Evolutionary conservation across 345 rosid genomes (phyloP).

Genomic region (Populus euphratica): DNA sequence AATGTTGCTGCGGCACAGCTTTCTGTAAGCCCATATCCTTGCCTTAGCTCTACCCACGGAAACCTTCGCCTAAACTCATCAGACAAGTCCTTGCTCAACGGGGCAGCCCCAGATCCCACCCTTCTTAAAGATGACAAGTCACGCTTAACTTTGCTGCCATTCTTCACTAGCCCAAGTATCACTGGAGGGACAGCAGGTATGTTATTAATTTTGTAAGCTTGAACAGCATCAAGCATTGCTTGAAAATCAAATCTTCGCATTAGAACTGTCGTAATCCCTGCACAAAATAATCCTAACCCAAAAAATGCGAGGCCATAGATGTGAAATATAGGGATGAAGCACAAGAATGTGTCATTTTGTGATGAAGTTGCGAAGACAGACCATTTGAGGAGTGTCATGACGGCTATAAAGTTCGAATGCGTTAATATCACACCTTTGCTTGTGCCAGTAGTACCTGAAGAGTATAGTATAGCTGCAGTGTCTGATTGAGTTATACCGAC

Average conservation of each 20-base stretch:
- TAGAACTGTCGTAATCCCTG: slow-evolving; percentile 42
- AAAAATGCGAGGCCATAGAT: slow-evolving; percentile 61
- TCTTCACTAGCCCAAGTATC: slow-evolving; percentile 46
- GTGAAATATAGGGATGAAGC: slow-evolving; percentile 60
- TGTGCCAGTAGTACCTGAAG: slow-evolving; percentile 64
- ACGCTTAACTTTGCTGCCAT: slow-evolving; percentile 15
- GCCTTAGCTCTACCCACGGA: slow-evolving; percentile 61
- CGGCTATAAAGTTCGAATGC: slow-evolving; percentile 48
- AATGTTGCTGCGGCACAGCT: slow-evolving; percentile 41
- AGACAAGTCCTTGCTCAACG: slow-evolving; percentile 49
- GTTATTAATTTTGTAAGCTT: slow-evolving; percentile 45
- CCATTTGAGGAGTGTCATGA: slow-evolving; percentile 44
- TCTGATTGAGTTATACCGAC: slow-evolving; percentile 36
- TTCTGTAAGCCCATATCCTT: slow-evolving; percentile 63
- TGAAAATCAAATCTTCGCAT: slow-evolving; percentile 47
- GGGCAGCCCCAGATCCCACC: slow-evolving; percentile 59
- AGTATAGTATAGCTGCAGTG: slow-evolving; percentile 56
- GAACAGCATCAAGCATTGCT: slow-evolving; percentile 44
- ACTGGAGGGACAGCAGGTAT: slow-evolving; percentile 62
- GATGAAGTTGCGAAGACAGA: slow-evolving; percentile 33
- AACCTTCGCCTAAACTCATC: slow-evolving; percentile 41
- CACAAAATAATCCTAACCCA: slow-evolving; percentile 42
- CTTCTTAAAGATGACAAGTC: slow-evolving; percentile 41
- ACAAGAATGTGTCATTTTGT: slow-evolving; percentile 40
- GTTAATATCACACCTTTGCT: slow-evolving; percentile 63